These are phyloP conservation scores for Austroboletus novae-zelandiae DNA, from an alignment of 1,284 basidiomycete species.

Conservation along the genomic window DNA sequence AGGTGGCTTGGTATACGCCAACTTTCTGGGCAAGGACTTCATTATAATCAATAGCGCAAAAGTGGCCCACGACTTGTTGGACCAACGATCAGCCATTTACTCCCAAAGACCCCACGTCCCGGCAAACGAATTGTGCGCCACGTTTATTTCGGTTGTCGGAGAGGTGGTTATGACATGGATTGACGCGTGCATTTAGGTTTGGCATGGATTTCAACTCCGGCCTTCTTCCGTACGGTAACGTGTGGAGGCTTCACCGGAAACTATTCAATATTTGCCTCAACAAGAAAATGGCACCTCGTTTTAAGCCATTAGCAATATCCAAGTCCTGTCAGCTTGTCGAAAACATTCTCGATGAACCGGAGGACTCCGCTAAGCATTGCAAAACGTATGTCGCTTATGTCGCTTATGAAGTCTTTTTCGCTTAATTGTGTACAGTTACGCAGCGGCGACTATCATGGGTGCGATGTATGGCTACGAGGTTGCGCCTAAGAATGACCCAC, in stretches of 20 bases:
- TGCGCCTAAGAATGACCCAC: constrained; percentile 19
- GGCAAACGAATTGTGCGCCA: constrained; percentile 20
- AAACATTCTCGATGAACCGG: constrained; percentile 22
- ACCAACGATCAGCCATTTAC: constrained; percentile 41
- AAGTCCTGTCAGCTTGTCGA: constrained; percentile 23
- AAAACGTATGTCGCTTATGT: constrained; percentile 18
- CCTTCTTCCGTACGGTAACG: constrained; percentile 25
- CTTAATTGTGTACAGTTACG: constrained; percentile 16
- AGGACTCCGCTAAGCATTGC: constrained; percentile 14
- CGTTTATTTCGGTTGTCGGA: not conserved
- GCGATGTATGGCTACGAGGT: constrained; percentile 28
- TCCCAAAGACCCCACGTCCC: constrained; percentile 38
- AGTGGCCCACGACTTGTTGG: constrained; percentile 39
- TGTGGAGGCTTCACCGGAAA: constrained; percentile 27
- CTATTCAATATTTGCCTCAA: constrained; percentile 20
- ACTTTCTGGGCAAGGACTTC: constrained; percentile 36
- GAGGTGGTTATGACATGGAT: not conserved
- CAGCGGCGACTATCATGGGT: constrained; percentile 26
- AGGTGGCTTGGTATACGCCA: constrained; percentile 37
- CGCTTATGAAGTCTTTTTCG: not conserved
- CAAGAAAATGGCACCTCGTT: constrained; percentile 11
- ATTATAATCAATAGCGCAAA: constrained; percentile 40
- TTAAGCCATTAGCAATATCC: constrained; percentile 15
- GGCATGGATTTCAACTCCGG: constrained; percentile 31
- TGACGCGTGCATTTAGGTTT: constrained; percentile 21